Evolutionary conservation across 768 basidiomycete genomes (phyloP).

Genomic region (Tulasnella sp.): DNA sequence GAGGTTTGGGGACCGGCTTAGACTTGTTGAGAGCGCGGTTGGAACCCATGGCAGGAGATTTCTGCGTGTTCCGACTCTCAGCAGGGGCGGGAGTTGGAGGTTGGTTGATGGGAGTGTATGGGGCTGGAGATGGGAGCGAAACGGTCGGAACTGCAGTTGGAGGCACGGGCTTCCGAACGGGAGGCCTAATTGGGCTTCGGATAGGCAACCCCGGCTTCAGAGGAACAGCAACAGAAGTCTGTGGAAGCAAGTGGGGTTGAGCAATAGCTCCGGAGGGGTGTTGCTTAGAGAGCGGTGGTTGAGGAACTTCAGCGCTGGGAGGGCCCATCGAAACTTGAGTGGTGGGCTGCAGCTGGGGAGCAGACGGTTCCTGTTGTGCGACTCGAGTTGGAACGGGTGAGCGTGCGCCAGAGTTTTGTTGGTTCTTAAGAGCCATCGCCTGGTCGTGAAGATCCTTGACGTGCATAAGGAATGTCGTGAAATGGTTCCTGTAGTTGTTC

Average conservation of each 20-base stretch:
- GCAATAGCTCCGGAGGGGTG: background rate
- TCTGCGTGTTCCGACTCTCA: conserved; percentile 21
- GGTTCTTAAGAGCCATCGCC: background rate
- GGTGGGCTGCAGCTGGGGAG: background rate
- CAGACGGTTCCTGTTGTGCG: background rate
- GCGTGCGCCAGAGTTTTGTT: background rate
- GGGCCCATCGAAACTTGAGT: background rate
- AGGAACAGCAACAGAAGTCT: background rate
- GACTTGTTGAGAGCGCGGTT: background rate
- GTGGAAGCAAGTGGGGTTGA: conserved; percentile 4
- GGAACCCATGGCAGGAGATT: background rate
- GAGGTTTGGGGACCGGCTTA: background rate
- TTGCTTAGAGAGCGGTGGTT: background rate
- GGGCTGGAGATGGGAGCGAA: background rate
- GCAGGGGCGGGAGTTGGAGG: background rate
- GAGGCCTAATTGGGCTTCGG: background rate
- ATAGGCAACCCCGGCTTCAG: background rate
- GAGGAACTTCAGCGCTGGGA: background rate
- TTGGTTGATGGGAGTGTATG: conserved; percentile 10
- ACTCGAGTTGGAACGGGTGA: background rate
- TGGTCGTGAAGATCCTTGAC: conserved; percentile 1
- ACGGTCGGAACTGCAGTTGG: background rate
- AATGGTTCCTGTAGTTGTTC: background rate
- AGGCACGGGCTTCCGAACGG: background rate
- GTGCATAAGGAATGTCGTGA: conserved; percentile 1